phyloP scores from a whole-genome alignment of 371 early-diverging fungal genomes.

The Smittium culicis region DNA sequence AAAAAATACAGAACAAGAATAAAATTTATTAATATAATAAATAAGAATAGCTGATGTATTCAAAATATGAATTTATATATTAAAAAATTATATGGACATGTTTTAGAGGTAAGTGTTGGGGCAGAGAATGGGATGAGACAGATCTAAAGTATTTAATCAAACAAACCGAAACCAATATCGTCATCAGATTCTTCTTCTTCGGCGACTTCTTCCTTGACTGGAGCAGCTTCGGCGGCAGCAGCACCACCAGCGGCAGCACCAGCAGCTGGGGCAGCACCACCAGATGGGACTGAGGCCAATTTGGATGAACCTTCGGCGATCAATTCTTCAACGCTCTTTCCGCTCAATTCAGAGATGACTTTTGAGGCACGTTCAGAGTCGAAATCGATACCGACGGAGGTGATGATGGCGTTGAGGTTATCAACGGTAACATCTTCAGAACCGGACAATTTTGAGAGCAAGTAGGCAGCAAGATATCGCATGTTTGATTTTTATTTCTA shows the following conservation, averaged over 20 bases:
- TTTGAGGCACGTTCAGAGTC: conserved; percentile 62
- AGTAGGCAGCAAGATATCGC: conserved; percentile 96
- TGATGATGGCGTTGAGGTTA: conserved; percentile 65
- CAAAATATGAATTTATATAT: too few species aligned
- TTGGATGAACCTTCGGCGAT: conserved; percentile 82
- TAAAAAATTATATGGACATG: too few species aligned
- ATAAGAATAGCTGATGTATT: too few species aligned
- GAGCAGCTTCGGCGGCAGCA: conserved; percentile 25
- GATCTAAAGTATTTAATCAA: conserved; percentile 41
- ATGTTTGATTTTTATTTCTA: conserved; percentile 35
- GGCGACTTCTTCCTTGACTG: conserved; percentile 18
- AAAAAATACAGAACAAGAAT: too few species aligned
- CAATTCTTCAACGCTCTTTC: conserved; percentile 79
- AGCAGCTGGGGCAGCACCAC: conserved; percentile 62
- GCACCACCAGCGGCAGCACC: conserved; percentile 32
- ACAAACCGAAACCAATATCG: conserved; percentile 72
- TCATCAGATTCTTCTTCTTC: conserved; percentile 41
- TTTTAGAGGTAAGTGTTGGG: too few species aligned
- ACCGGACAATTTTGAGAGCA: conserved; percentile 76
- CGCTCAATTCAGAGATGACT: conserved; percentile 67
- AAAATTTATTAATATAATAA: too few species aligned
- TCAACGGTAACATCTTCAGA: conserved; percentile 75
- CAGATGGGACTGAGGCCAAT: conserved; percentile 84
- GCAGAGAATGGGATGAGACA: not conserved
- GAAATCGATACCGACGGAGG: conserved; percentile 84